phyloP scores from a whole-genome alignment of 1,284 basidiomycete genomes.

The Phenoliferia sp. region DNA sequence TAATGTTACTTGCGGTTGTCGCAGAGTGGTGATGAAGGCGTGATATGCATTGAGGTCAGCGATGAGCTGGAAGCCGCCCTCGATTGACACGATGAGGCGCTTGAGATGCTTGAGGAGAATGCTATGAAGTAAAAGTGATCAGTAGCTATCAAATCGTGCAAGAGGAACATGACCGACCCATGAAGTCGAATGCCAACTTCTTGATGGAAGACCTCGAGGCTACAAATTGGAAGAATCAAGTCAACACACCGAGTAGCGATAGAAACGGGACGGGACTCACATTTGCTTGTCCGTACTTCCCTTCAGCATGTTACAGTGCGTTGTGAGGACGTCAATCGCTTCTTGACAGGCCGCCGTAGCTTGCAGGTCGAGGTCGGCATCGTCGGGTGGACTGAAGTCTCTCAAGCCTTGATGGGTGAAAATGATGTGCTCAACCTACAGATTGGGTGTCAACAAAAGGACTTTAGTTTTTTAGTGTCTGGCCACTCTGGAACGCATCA shows the following conservation, averaged over 20 bases:
- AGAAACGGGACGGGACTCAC: background rate
- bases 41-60: conserved; percentile 93
- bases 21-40: conserved; percentile 75
- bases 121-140: conserved; percentile 46
- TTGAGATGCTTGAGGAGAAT: conserved; percentile 96
- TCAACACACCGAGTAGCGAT: background rate
- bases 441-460: background rate
- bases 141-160: background rate
- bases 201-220: conserved; percentile 90
- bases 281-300: conserved; percentile 95
- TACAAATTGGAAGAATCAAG: background rate
- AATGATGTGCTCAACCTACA: conserved; percentile 79
- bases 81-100: conserved; percentile 87
- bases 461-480: background rate
- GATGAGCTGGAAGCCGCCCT: conserved; percentile 91
- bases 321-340: conserved; percentile 77
- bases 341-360: conserved; percentile 81
- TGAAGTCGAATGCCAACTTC: conserved; percentile 91
- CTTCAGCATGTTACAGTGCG: conserved; percentile 82
- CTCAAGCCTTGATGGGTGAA: conserved; percentile 71
- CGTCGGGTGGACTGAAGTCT: conserved; percentile 84
- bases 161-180: conserved; percentile 54
- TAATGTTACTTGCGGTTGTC: conserved; percentile 59
- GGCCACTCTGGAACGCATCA: background rate
- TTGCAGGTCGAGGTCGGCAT: conserved; percentile 36